Conservation (phyloP, 1,139 yeast genomes). For the Yamadazyma songkhlaensis region DNA sequence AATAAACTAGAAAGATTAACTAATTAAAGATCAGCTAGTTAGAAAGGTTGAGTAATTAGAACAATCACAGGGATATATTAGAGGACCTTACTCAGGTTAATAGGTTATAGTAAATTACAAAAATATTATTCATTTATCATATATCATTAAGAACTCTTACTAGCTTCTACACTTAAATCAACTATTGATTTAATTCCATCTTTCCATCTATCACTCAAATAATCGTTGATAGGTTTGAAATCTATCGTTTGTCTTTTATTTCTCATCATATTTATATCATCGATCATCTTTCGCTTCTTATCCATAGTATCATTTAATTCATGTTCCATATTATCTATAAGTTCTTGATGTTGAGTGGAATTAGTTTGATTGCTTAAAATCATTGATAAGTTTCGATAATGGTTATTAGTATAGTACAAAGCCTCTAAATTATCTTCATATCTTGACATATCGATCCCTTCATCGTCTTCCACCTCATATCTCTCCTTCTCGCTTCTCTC, state of each 20-base stretch:
- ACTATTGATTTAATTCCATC: conserved; percentile 37
- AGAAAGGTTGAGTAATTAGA: too few relatives aligned
- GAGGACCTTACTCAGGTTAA: too few relatives aligned
- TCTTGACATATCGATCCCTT: conserved; percentile 27
- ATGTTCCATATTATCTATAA: conserved; percentile 17
- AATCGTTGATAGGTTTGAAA: conserved; percentile 33
- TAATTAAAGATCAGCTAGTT: too few relatives aligned
- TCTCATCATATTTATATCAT: conserved; percentile 27
- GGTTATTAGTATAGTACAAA: conserved; percentile 17
- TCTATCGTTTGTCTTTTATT: conserved; percentile 34
- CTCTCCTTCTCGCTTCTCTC: conserved; percentile 30
- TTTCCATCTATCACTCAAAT: conserved; percentile 36
- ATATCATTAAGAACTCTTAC: not conserved
- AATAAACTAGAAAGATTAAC: conserved; percentile 11
- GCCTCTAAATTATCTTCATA: conserved; percentile 19
- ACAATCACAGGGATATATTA: too few relatives aligned
- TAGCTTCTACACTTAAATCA: conserved; percentile 32
- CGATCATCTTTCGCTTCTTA: conserved; percentile 29
- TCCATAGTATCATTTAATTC: conserved; percentile 20
- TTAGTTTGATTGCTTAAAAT: conserved; percentile 8
- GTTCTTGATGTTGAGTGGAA: conserved; percentile 11
- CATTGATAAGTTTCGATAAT: conserved; percentile 8
- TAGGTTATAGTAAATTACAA: too few relatives aligned
- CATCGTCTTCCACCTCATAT: conserved; percentile 25
- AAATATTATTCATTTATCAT: too few relatives aligned